phyloP scores from a whole-genome alignment of 805 yeast genomes.

The Metschnikowia gelsemii region DNA sequence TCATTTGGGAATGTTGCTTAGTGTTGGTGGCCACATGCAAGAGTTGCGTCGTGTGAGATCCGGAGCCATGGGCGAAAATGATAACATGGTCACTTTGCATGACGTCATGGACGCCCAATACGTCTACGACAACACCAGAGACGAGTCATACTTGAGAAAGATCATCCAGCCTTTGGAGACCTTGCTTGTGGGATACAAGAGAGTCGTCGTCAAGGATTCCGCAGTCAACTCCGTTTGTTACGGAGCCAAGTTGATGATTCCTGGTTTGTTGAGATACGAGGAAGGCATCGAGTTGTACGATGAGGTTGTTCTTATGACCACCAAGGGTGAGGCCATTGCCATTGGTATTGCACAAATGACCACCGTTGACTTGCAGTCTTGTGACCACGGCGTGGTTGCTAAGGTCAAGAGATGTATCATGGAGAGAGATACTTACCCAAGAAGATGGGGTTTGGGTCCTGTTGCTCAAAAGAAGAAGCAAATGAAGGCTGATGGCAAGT shows the following conservation, averaged over 20 bases:
- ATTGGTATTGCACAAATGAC: slow-evolving; percentile 99
- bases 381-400: slow-evolving; percentile 99
- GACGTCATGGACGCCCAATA: slow-evolving; percentile 98
- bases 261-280: slow-evolving; percentile 96
- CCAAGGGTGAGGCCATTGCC: slow-evolving; percentile 99
- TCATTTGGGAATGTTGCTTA: slow-evolving; percentile 95
- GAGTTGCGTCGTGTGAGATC: slow-evolving; percentile 98
- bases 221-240: slow-evolving; percentile 98
- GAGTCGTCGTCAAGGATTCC: slow-evolving; percentile 89
- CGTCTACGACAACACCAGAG: slow-evolving; percentile 95
- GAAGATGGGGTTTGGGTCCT: slow-evolving; percentile 99
- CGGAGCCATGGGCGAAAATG: slow-evolving; percentile 90
- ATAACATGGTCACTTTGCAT: slow-evolving; percentile 91
- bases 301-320: slow-evolving; percentile 96
- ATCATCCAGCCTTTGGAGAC: slow-evolving; percentile 95
- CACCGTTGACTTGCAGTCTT: slow-evolving; percentile 90
- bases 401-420: slow-evolving; percentile 98
- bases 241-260: slow-evolving; percentile 98
- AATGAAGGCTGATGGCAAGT: slow-evolving; percentile 93
- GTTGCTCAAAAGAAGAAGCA: slow-evolving; percentile 98
- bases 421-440: slow-evolving; percentile 99
- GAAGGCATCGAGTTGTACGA: slow-evolving; percentile 96
- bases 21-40: slow-evolving; percentile 99
- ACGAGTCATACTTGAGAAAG: slow-evolving; percentile 91
- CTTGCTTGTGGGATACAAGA: slow-evolving; percentile 89